Percentiles rank a stretch among this genome's conserved stretches.
Evolutionary conservation across 1,139 yeast genomes (phyloP).

Genomic region (Yamadazyma membranifaciens): DNA sequence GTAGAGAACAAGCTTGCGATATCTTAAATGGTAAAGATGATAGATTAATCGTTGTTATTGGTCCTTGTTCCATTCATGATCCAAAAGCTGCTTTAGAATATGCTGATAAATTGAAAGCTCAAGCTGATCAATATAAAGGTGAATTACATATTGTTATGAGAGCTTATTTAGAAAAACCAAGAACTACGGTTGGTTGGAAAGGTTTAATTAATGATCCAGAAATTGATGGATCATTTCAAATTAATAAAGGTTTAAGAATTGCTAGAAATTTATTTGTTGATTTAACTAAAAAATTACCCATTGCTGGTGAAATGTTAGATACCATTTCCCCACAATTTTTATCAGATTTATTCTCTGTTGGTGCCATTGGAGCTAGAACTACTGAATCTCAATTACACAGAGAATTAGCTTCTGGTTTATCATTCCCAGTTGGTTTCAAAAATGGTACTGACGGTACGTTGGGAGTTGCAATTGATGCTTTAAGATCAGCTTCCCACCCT

Average conservation of each 20-base stretch:
- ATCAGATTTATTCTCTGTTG: slow-evolving; percentile 85
- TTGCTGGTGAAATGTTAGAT: slow-evolving; percentile 97
- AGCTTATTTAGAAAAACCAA: slow-evolving; percentile 96
- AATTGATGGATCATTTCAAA: slow-evolving; percentile 88
- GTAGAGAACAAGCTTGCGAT: slow-evolving; percentile 73
- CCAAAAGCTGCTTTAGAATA: slow-evolving; percentile 91
- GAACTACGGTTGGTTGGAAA: slow-evolving; percentile 99
- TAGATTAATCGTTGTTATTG: slow-evolving; percentile 78
- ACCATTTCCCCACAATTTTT: slow-evolving; percentile 94
- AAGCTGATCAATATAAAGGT: slow-evolving; percentile 62
- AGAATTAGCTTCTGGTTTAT: slow-evolving; percentile 90
- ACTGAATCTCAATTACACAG: slow-evolving; percentile 96
- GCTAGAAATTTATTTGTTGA: slow-evolving; percentile 84
- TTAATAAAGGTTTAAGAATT: slow-evolving; percentile 89
- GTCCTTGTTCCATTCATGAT: slow-evolving; percentile 97
- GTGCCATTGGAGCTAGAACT: slow-evolving; percentile 98
- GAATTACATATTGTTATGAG: slow-evolving; percentile 92
- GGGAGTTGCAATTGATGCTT: slow-evolving; percentile 91
- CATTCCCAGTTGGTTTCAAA: slow-evolving; percentile 97
- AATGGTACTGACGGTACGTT: slow-evolving; percentile 95
- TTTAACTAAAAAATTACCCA: slow-evolving; percentile 76
- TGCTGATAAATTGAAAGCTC: slow-evolving; percentile 59
- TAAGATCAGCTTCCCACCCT: slow-evolving; percentile 87
- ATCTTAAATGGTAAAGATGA: slow-evolving; percentile 77
- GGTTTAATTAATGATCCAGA: slow-evolving; percentile 97